Evolutionary conservation across 2,329 filamentous ascomycete genomes (phyloP), one percentile per base, ranked within the genome.

Genomic region (Colletotrichum sp.): DNA sequence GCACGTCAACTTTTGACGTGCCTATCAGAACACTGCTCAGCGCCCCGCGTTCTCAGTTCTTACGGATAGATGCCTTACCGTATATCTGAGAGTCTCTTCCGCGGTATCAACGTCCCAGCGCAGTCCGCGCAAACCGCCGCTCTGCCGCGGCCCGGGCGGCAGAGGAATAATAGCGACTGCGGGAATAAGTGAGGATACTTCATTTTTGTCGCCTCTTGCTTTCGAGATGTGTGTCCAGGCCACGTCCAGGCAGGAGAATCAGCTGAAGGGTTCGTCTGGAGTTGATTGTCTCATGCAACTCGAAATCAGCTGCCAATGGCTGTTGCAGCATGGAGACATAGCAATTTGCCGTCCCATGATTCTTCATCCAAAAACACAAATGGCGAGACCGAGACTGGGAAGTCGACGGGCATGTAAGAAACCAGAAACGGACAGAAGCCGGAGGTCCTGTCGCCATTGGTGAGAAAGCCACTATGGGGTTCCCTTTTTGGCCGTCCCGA

Each of bases 401-500:
- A 18, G 7, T 12, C n/a, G 13, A 18, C 39, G 65, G 26, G 24
- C 5, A 57, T 67, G 55, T 75, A 70, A 59, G 57, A 67, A 43
- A 43, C 15, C 55, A 24, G 69, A 72, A 72, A 67, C 69, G 26
- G 26, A 43, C 30, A 39, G 6, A 32, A 61, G 36, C 26, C 36
- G 5, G 18, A 61, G 24, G 8, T 28, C 52, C 36, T 15, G 21
- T 28, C 16, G 24, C 34, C 12, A 52, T 55, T 36, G 21, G 59
- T 30, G 13, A 10, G 39, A 30, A 16, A 7, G 24, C 10, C 18
- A 36, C 21, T 10, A 71, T 16, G 10, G 34, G 36, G 15, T 65
- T 65, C 70, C 72, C 34, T 18, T 65, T 73, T 73, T 52, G 73
- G 70, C 64, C n/a, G 21, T 36, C 24, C 59, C 57, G 65, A 75